A percentile compares a stretch with the other conserved stretches of the same genome.
phyloP scores from a whole-genome alignment of 2,329 filamentous ascomycete species.

The Fusarium ambrosium region DNA sequence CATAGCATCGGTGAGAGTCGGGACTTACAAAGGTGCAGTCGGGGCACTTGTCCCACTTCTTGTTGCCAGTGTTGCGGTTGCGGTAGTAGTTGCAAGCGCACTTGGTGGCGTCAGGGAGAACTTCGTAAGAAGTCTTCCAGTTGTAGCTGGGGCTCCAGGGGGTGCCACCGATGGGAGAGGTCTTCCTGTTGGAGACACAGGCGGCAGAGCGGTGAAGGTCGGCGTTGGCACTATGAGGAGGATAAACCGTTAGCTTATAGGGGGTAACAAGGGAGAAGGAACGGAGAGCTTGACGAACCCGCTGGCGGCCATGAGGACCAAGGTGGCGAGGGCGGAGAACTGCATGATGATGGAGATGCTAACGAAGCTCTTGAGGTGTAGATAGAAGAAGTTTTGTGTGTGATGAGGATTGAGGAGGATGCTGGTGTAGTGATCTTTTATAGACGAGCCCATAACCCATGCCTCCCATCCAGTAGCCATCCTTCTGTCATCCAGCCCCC shows the following conservation, averaged over 20 bases:
- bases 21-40: conserved; percentile 9
- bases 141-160: conserved; percentile 15
- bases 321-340: background rate
- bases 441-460: background rate
- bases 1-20: background rate
- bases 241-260: background rate
- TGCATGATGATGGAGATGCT: background rate
- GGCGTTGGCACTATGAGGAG: background rate
- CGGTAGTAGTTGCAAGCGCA: conserved; percentile 12
- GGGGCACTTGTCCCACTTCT: conserved; percentile 14
- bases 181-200: conserved; percentile 14
- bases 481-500: background rate
- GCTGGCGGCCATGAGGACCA: background rate
- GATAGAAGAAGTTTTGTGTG: background rate
- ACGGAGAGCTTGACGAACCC: background rate
- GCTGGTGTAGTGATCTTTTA: background rate
- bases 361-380: background rate
- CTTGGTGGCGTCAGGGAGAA: conserved; percentile 8
- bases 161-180: conserved; percentile 18
- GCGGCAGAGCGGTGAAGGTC: background rate
- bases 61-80: conserved; percentile 12
- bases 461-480: background rate
- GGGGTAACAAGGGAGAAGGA: background rate
- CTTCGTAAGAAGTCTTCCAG: conserved; percentile 12
- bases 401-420: background rate